Evolutionary conservation across 208 protist genomes (phyloP).

Genomic region (Sergeia podlipaevii): DNA sequence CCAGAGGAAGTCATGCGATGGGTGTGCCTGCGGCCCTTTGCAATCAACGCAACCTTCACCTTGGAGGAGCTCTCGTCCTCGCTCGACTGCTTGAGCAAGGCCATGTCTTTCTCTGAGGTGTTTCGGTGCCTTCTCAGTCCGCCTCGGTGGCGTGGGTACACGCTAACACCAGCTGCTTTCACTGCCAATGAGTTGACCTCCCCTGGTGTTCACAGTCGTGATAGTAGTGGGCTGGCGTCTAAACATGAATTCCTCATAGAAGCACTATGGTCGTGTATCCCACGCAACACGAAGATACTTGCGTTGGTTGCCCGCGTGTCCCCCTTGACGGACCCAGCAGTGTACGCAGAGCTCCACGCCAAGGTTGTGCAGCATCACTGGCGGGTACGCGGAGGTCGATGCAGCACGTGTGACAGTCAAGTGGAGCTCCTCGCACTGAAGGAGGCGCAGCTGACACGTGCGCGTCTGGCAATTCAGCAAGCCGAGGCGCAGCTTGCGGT

Average conservation of each 20-base stretch:
- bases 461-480: too few relatives aligned
- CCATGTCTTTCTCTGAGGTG: conserved; percentile 39
- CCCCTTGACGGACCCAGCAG: conserved; percentile 11
- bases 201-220: too few relatives aligned
- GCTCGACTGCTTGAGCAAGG: conserved; percentile 44
- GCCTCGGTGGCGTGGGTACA: too few relatives aligned
- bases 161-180: background rate
- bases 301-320: conserved; percentile 15
- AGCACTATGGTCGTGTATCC: too few relatives aligned
- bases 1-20: conserved; percentile 30
- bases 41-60: conserved; percentile 14
- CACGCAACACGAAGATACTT: conserved; percentile 11
- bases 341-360: conserved; percentile 16
- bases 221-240: too few relatives aligned
- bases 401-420: conserved; percentile 15
- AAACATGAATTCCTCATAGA: too few relatives aligned
- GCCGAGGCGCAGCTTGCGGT: background rate
- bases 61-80: conserved; percentile 32
- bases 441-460: background rate
- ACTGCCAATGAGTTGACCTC: background rate
- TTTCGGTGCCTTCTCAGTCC: conserved; percentile 25
- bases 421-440: conserved; percentile 9
- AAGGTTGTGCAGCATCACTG: conserved; percentile 22
- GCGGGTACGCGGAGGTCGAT: conserved; percentile 10
- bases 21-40: conserved; percentile 13